A percentile compares a stretch with the other conserved stretches of the same genome.
phyloP scores from a whole-genome alignment of 306 rosid genomes.

The Malus sieversii region DNA sequence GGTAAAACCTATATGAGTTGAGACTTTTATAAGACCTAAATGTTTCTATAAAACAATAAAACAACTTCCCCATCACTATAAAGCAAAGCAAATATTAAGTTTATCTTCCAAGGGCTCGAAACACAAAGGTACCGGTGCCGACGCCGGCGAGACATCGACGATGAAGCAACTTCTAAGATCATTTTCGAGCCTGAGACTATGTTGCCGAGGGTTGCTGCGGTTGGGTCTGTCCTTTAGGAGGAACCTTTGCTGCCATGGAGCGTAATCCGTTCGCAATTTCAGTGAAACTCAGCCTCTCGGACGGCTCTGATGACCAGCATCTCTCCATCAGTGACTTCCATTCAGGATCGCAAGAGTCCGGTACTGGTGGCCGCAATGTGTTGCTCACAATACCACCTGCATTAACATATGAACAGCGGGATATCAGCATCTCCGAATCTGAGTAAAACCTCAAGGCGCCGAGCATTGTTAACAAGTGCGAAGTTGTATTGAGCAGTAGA shows the following conservation, averaged over 20 bases:
- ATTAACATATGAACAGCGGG: neutral
- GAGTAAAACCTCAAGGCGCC: neutral
- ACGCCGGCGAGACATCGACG: neutral
- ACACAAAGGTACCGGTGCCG: neutral
- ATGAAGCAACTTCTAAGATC: slow-evolving; percentile 12
- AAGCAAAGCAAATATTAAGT: slow-evolving; percentile 12
- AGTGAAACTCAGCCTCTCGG: slow-evolving; percentile 72
- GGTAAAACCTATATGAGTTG: neutral
- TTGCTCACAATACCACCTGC: slow-evolving; percentile 92
- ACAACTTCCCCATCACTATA: slow-evolving; percentile 11
- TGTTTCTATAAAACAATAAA: neutral
- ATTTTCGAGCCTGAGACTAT: slow-evolving; percentile 35
- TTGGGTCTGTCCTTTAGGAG: slow-evolving; percentile 58
- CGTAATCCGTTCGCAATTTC: slow-evolving; percentile 68
- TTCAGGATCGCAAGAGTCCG: slow-evolving; percentile 62
- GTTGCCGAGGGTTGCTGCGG: slow-evolving; percentile 38
- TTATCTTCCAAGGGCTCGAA: slow-evolving; percentile 8
- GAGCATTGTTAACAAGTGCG: neutral
- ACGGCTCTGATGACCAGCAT: slow-evolving; percentile 86
- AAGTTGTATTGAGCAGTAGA: neutral
- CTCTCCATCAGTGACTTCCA: slow-evolving; percentile 77
- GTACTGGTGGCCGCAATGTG: slow-evolving; percentile 75
- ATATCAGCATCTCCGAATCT: slow-evolving; percentile 9
- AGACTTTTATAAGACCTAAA: neutral
- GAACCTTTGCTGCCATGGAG: slow-evolving; percentile 58